Percentiles rank a stretch among this genome's conserved stretches.
phyloP scores from a whole-genome alignment of 371 early-diverging fungal genomes.

The Mucor piriformis region DNA sequence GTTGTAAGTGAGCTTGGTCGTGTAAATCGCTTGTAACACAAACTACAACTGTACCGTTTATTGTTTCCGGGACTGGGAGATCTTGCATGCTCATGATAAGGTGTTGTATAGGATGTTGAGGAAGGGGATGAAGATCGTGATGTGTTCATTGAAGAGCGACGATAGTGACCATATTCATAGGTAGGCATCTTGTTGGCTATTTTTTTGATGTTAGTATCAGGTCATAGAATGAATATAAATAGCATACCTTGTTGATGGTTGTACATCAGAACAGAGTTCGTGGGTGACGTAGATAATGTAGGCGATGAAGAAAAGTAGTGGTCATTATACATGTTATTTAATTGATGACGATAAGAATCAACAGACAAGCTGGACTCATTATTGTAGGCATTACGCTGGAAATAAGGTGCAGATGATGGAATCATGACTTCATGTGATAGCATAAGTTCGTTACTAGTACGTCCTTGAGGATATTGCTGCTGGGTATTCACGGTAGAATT shows the following conservation, averaged over 20 bases:
- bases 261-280: neutral
- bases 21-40: conserved; percentile 39
- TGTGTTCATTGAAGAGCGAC: conserved; percentile 1
- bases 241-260: neutral
- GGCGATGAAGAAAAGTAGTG: neutral
- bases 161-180: neutral
- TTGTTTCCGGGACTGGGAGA: conserved; percentile 4
- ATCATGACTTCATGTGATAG: neutral
- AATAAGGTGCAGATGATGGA: neutral
- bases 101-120: neutral
- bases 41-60: conserved; percentile 29
- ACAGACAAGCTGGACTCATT: neutral
- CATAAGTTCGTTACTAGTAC: conserved; percentile 3
- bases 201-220: neutral
- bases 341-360: neutral
- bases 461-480: neutral
- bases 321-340: neutral
- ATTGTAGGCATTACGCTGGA: neutral
- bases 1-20: conserved; percentile 39
- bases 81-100: neutral
- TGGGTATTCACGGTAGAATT: neutral
- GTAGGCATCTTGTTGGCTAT: neutral
- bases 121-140: neutral
- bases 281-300: neutral
- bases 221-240: neutral